These are phyloP conservation scores for Gloeopeniophorella convolvens DNA, from an alignment of 768 basidiomycete genomes.

Conservation along the genomic window DNA sequence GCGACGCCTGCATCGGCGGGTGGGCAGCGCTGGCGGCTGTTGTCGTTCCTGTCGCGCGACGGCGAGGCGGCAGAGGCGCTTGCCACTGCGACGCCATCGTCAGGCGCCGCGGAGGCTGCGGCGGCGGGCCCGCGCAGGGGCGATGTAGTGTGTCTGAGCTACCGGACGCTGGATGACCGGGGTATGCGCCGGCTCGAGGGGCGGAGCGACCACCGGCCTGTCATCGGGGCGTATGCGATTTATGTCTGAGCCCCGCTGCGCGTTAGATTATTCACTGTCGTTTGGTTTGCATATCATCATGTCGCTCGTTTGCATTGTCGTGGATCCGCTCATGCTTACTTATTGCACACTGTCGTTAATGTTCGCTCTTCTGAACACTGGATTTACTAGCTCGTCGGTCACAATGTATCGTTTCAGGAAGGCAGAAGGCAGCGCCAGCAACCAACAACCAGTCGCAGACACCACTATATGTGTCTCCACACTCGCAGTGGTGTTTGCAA, in stretches of 20 bases:
- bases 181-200: slow-evolving; percentile 73
- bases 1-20: neutral
- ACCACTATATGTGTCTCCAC: too few species aligned
- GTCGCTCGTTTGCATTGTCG: slow-evolving; percentile 1
- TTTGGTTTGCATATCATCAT: neutral
- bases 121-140: slow-evolving; percentile 42
- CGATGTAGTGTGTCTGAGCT: slow-evolving; percentile 65
- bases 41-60: slow-evolving; percentile 17
- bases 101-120: slow-evolving; percentile 10
- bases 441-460: too few species aligned
- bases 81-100: neutral
- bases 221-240: slow-evolving; percentile 71
- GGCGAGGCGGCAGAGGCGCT: neutral
- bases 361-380: neutral
- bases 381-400: too few species aligned
- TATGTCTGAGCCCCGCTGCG: slow-evolving; percentile 38
- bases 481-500: neutral
- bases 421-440: too few species aligned
- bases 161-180: slow-evolving; percentile 68
- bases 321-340: slow-evolving; percentile 4
- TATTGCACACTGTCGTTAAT: neutral
- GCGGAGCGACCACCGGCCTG: slow-evolving; percentile 78
- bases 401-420: too few species aligned
- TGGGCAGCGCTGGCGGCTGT: slow-evolving; percentile 17
- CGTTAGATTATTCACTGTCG: too few species aligned